phyloP scores from a whole-genome alignment of 2,329 filamentous ascomycete genomes.

The Fusarium neocosmosporiellum region DNA sequence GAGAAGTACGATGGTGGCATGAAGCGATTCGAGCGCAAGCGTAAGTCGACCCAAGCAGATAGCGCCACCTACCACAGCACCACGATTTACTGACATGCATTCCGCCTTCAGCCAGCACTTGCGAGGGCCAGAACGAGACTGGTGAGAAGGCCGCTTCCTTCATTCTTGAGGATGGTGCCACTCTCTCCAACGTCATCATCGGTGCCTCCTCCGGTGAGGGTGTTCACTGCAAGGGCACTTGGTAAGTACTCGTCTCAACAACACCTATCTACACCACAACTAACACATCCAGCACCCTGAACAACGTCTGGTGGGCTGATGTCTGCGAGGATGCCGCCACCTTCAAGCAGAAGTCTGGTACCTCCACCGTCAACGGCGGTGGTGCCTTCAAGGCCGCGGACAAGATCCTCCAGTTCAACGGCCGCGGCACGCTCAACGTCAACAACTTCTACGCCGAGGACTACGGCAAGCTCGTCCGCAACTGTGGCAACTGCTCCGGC shows the following conservation, averaged over 20 bases:
- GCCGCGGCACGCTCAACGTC: conserved; percentile 3
- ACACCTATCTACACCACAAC: background rate
- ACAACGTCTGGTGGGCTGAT: conserved; percentile 50
- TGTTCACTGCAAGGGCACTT: conserved; percentile 60
- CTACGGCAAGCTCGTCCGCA: conserved; percentile 58
- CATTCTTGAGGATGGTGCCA: conserved; percentile 58
- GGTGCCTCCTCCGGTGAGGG: conserved; percentile 59
- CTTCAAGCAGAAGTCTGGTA: conserved; percentile 49
- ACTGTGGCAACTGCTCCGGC: conserved; percentile 52
- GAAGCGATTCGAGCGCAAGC: background rate
- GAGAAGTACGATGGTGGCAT: background rate
- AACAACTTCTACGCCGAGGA: conserved; percentile 40
- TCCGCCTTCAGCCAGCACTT: background rate
- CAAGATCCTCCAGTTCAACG: conserved; percentile 52
- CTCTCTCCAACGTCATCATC: conserved; percentile 62
- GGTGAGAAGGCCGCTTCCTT: conserved; percentile 4
- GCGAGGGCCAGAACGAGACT: background rate
- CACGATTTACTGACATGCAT: background rate
- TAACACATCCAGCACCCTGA: conserved; percentile 33
- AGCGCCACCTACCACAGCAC: background rate
- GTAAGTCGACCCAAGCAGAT: background rate
- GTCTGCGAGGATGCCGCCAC: conserved; percentile 49
- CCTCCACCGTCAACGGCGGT: conserved; percentile 48
- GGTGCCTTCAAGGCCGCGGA: background rate
- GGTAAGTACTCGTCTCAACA: conserved; percentile 20